Percentiles rank a stretch among this genome's conserved stretches.
Conservation (phyloP, 352 stramenopile species). For the Globisporangium megalacanthum region DNA sequence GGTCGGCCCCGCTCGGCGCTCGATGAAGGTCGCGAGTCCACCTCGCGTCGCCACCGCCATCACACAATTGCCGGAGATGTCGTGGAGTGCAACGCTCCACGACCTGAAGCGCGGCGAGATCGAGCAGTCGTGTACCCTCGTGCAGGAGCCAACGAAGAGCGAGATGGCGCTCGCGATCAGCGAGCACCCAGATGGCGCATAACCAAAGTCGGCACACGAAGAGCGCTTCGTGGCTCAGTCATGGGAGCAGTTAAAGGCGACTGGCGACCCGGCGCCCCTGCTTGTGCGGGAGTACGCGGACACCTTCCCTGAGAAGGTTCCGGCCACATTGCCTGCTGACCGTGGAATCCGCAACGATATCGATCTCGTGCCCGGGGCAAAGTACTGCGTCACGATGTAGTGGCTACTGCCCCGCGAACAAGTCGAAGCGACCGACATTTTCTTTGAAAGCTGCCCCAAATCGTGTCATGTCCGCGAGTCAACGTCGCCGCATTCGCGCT, state of each 20-base stretch:
- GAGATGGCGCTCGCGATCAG: not conserved
- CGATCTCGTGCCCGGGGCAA: constrained; percentile 17
- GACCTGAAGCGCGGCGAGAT: constrained; percentile 20
- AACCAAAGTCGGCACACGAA: constrained; percentile 12
- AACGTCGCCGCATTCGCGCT: constrained; percentile 16
- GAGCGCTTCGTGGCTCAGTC: constrained; percentile 16
- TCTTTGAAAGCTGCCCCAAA: constrained; percentile 14
- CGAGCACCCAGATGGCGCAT: constrained; percentile 3
- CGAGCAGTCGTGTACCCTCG: constrained; percentile 16
- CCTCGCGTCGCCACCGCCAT: not conserved
- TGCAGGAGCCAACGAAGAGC: not conserved
- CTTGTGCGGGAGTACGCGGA: not conserved
- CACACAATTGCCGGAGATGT: not conserved
- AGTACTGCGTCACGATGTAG: constrained; percentile 26
- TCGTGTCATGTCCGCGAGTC: constrained; percentile 15
- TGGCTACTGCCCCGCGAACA: constrained; percentile 21
- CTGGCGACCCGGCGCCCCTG: constrained; percentile 1
- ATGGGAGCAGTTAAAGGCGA: constrained; percentile 1
- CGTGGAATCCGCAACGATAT: constrained; percentile 21
- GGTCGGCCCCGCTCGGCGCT: too few relatives aligned
- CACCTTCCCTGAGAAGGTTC: constrained; percentile 20
- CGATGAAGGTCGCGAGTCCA: not conserved
- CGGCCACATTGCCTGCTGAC: constrained; percentile 8
- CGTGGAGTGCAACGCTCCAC: not conserved
- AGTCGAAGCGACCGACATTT: constrained; percentile 16